phyloP scores from a whole-genome alignment of 2,329 filamentous ascomycete genomes.

The Dactylonectria estremocensis region DNA sequence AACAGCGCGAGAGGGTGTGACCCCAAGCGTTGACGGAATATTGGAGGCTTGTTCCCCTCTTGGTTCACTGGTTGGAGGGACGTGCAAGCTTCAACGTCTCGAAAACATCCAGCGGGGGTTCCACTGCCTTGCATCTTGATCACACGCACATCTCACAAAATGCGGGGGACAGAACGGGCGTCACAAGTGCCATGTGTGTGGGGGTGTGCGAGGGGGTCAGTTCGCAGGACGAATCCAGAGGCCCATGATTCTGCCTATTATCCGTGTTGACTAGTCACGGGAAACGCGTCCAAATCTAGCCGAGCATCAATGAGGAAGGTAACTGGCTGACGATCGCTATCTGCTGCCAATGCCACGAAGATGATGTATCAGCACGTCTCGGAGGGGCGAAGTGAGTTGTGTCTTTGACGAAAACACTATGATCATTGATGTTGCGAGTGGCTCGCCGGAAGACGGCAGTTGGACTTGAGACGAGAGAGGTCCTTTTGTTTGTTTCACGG shows the following conservation, averaged over 20 bases:
- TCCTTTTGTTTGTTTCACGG: background rate
- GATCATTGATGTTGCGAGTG: background rate
- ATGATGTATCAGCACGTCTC: background rate
- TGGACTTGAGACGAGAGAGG: background rate
- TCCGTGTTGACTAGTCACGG: background rate
- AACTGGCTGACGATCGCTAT: background rate
- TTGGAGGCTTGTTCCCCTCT: slow-evolving; percentile 9
- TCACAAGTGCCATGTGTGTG: background rate
- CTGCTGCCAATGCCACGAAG: background rate
- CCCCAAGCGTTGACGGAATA: background rate
- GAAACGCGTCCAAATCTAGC: background rate
- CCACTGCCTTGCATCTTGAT: slow-evolving; percentile 14
- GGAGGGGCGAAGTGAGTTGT: background rate
- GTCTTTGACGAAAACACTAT: background rate
- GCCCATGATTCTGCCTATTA: background rate
- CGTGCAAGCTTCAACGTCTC: background rate
- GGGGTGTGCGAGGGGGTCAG: background rate
- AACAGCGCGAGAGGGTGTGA: background rate
- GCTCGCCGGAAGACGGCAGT: background rate
- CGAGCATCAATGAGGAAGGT: slow-evolving; percentile 3
- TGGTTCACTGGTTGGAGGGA: background rate
- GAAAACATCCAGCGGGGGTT: slow-evolving; percentile 16
- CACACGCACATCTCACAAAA: slow-evolving; percentile 8
- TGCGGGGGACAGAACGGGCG: slow-evolving; percentile 10
- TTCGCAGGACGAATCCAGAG: background rate